Evolutionary conservation across 2,329 filamentous ascomycete genomes (phyloP).

Genomic region (Diaporthe caulivora): DNA sequence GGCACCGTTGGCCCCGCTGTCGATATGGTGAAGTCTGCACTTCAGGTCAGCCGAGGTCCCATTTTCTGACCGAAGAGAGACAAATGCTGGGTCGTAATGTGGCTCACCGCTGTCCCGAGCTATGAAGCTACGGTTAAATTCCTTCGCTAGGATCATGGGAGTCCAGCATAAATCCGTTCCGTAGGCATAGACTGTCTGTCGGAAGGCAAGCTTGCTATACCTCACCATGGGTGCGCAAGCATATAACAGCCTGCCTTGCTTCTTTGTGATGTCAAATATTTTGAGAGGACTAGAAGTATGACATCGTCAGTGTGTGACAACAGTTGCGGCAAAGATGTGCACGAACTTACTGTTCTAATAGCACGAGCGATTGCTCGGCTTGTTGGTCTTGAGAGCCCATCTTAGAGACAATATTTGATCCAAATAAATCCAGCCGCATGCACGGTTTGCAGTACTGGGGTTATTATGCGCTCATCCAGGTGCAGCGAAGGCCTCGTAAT

Average conservation of each 20-base stretch:
- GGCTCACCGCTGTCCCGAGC: constrained; percentile 70
- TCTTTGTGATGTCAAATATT: constrained; percentile 68
- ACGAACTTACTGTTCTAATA: constrained; percentile 15
- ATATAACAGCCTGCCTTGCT: constrained; percentile 66
- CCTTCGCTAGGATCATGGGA: constrained; percentile 78
- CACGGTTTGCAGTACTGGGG: not conserved
- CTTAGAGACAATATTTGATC: not conserved
- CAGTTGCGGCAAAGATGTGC: not conserved
- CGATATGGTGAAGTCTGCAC: constrained; percentile 70
- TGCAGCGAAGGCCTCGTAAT: not conserved
- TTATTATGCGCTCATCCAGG: not conserved
- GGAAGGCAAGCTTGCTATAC: constrained; percentile 77
- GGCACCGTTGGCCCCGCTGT: constrained; percentile 65
- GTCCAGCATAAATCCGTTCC: constrained; percentile 77
- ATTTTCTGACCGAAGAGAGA: not conserved
- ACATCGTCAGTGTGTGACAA: not conserved
- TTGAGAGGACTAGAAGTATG: constrained; percentile 63
- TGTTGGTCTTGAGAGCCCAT: not conserved
- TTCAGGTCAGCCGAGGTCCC: not conserved
- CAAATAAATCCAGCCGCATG: not conserved
- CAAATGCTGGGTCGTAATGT: not conserved
- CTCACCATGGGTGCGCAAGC: constrained; percentile 77
- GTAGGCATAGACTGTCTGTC: constrained; percentile 74
- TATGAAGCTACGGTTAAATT: constrained; percentile 72
- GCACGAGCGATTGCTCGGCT: not conserved